Percentiles rank a stretch among this genome's conserved stretches.
Conservation (phyloP, 75 land plant species). For the Cunninghamia lanceolata region DNA sequence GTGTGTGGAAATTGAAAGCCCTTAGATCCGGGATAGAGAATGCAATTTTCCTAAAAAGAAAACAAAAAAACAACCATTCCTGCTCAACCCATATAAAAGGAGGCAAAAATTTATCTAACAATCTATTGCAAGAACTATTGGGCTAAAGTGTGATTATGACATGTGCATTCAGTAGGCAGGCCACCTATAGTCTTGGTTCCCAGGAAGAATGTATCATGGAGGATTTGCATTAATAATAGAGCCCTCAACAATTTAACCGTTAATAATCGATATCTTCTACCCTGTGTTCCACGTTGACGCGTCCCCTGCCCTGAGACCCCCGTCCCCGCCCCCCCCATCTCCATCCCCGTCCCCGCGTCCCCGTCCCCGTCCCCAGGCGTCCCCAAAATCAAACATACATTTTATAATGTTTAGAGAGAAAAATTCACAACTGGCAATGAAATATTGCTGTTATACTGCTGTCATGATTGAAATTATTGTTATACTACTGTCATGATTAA, state of each 20-base stretch:
- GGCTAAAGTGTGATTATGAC: not conserved
- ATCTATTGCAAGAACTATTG: not conserved
- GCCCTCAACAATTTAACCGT: not conserved
- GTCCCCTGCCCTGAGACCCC: no score
- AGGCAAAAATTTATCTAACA: not conserved
- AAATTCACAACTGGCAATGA: no score
- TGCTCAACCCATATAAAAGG: not conserved
- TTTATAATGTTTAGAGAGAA: no score
- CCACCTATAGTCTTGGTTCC: not conserved
- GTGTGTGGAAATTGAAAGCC: not conserved
- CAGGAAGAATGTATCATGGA: not conserved
- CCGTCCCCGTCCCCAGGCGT: no score
- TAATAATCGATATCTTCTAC: not conserved
- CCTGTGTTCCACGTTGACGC: no score
- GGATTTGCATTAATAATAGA: not conserved
- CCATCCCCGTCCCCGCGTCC: no score
- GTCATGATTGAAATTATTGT: no score
- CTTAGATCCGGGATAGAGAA: not conserved
- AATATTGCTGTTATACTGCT: no score
- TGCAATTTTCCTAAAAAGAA: not conserved
- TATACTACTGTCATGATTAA: no score
- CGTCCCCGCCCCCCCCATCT: no score
- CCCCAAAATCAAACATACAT: no score
- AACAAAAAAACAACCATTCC: not conserved
- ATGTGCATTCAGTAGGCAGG: not conserved